Evolutionary conservation across 768 basidiomycete genomes (phyloP).

Genomic region (Multifurca ochricompacta): DNA sequence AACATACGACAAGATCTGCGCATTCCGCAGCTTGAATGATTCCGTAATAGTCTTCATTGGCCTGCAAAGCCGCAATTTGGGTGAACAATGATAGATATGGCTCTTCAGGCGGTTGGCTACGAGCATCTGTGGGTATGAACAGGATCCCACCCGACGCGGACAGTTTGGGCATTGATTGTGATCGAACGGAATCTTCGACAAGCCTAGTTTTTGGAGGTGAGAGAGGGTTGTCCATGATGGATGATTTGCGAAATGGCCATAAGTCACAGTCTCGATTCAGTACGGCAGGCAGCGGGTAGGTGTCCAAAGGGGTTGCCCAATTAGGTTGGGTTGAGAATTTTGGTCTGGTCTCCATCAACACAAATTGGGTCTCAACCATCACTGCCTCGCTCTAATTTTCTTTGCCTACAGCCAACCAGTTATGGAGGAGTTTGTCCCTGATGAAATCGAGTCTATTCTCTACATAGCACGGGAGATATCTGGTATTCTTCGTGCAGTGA

Average conservation of each 20-base stretch:
- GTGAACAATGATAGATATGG: constrained; percentile 4
- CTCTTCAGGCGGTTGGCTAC: neutral
- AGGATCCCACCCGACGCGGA: constrained; percentile 17
- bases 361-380: neutral
- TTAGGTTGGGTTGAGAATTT: neutral
- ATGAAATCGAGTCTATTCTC: constrained; percentile 84
- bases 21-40: constrained; percentile 44
- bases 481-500: constrained; percentile 43
- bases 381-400: neutral
- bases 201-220: constrained; percentile 49
- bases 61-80: constrained; percentile 32
- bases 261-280: too few relatives aligned
- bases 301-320: neutral
- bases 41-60: constrained; percentile 35
- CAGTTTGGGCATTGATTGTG: constrained; percentile 21
- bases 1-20: constrained; percentile 46
- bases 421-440: constrained; percentile 49
- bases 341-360: too few relatives aligned
- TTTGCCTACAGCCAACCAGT: neutral
- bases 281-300: too few relatives aligned
- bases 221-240: constrained; percentile 50
- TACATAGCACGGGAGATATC: constrained; percentile 89
- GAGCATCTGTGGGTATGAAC: constrained; percentile 1
- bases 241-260: too few relatives aligned
- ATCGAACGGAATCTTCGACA: constrained; percentile 28